A percentile compares a stretch with the other conserved stretches of the same genome.
Evolutionary conservation across 1,284 basidiomycete genomes (phyloP).

Genomic region (Cutaneotrichosporon spelunceum): DNA sequence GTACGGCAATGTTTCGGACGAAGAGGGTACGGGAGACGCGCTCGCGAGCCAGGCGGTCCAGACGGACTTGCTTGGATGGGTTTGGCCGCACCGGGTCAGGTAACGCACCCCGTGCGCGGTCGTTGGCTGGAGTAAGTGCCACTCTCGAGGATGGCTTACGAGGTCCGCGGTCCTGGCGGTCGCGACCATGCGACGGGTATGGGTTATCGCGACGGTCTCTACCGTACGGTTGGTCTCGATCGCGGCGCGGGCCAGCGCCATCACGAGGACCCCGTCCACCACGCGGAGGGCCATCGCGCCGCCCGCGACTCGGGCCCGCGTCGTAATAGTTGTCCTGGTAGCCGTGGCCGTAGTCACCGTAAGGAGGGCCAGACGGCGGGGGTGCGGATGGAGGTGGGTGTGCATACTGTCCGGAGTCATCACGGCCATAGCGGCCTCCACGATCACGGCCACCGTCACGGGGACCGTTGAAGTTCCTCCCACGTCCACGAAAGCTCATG

Average conservation of each 20-base stretch:
- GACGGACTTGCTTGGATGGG: constrained; percentile 11
- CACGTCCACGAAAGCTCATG: constrained; percentile 2
- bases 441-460: neutral
- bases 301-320: constrained; percentile 8
- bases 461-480: constrained; percentile 4
- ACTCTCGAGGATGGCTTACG: neutral
- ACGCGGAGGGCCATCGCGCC: constrained; percentile 6
- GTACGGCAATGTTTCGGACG: constrained; percentile 91
- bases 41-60: constrained; percentile 54
- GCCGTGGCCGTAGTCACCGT: constrained; percentile 6
- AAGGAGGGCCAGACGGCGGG: neutral
- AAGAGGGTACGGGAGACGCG: constrained; percentile 92
- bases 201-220: constrained; percentile 31
- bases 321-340: constrained; percentile 12
- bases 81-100: constrained; percentile 5
- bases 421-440: neutral
- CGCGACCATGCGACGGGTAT: neutral
- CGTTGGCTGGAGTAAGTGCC: neutral
- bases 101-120: neutral
- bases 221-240: constrained; percentile 48
- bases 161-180: constrained; percentile 7
- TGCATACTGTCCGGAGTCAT: constrained; percentile 11
- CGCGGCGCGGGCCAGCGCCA: constrained; percentile 50
- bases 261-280: constrained; percentile 18
- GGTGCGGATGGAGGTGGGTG: too few relatives aligned